Conservation (phyloP, 2,329 filamentous ascomycete species). For the Phialocephala sp. region DNA sequence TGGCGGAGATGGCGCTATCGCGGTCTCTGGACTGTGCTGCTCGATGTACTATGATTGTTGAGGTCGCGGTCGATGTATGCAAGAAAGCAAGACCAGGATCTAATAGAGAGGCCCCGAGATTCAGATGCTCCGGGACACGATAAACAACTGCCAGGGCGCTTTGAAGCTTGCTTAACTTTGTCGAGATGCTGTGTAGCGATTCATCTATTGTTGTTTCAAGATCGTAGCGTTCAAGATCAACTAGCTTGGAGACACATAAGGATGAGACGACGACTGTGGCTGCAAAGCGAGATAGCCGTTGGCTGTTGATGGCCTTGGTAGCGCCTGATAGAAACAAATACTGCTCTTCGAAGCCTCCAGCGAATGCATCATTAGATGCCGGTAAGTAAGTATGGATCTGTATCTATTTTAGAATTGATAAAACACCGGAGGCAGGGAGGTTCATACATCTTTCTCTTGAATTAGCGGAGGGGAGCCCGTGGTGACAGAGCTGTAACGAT, state of each 20-base stretch:
- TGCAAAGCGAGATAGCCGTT: slow-evolving; percentile 17
- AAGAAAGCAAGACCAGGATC: slow-evolving; percentile 17
- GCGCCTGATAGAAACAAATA: slow-evolving; percentile 18
- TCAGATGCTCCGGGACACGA: slow-evolving; percentile 21
- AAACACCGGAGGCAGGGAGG: not conserved
- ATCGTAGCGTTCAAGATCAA: not conserved
- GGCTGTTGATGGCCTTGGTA: not conserved
- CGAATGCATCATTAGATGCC: slow-evolving; percentile 18
- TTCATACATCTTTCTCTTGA: slow-evolving; percentile 79
- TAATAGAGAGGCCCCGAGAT: not conserved
- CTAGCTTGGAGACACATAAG: slow-evolving; percentile 13
- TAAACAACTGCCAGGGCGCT: slow-evolving; percentile 16
- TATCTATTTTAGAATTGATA: slow-evolving; percentile 3
- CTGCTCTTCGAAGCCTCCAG: slow-evolving; percentile 11
- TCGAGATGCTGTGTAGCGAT: not conserved
- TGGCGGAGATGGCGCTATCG: slow-evolving; percentile 9
- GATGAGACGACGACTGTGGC: slow-evolving; percentile 14
- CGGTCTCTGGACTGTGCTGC: slow-evolving; percentile 12
- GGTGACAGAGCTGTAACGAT: slow-evolving; percentile 89
- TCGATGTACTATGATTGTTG: slow-evolving; percentile 23
- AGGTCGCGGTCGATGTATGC: slow-evolving; percentile 13
- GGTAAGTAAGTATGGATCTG: slow-evolving; percentile 16
- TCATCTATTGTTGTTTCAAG: not conserved
- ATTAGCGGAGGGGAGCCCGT: slow-evolving; percentile 94
- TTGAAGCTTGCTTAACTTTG: slow-evolving; percentile 14